A percentile compares a stretch with the other conserved stretches of the same genome.
Evolutionary conservation across 129 eudicot genomes (phyloP).

Genomic region (Saussurea involucrata): DNA sequence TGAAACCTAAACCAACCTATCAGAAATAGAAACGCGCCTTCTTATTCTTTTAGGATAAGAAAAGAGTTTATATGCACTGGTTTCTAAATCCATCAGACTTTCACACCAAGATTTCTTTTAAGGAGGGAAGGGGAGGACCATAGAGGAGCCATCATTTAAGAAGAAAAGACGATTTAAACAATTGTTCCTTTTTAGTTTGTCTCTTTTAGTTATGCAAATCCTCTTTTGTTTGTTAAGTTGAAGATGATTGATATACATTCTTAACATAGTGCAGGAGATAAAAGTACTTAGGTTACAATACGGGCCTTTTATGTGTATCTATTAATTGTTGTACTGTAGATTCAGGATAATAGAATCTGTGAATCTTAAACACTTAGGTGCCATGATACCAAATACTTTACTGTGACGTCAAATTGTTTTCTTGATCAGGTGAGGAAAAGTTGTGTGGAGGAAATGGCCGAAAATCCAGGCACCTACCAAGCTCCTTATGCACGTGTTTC

Average conservation of each 20-base stretch:
- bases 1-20: too few species aligned
- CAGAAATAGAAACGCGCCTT: too few species aligned
- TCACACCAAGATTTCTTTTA: too few species aligned
- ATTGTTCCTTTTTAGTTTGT: too few species aligned
- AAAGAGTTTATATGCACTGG: too few species aligned
- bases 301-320: too few species aligned
- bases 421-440: conserved; percentile 39
- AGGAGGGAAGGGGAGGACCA: too few species aligned
- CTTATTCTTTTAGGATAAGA: too few species aligned
- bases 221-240: neutral
- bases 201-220: neutral
- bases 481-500: conserved; percentile 76
- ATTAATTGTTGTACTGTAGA: too few species aligned
- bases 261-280: neutral
- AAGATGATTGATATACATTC: neutral
- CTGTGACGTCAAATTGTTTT: neutral
- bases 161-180: too few species aligned
- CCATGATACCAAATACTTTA: neutral
- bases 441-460: conserved; percentile 27
- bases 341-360: neutral
- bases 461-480: conserved; percentile 36
- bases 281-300: neutral
- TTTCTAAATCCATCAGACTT: too few species aligned
- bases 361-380: neutral
- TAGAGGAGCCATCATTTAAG: too few species aligned